These are phyloP conservation scores for Penicillium argentinense DNA, from an alignment of 495 filamentous ascomycete species.

Conservation along the genomic window DNA sequence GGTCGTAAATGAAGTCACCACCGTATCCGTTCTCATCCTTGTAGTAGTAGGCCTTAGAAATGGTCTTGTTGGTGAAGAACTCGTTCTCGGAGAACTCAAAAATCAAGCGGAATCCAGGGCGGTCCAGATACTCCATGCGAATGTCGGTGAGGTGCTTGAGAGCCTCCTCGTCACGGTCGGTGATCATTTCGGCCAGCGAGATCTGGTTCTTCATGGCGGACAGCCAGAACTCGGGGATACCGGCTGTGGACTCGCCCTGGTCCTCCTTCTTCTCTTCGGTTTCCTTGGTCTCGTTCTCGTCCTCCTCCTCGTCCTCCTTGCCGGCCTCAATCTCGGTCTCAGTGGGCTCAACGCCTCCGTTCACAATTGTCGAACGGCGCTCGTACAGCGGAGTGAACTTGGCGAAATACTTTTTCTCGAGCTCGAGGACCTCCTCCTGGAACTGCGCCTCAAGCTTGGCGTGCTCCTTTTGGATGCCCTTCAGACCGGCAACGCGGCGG, in stretches of 20 bases:
- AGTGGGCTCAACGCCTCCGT: constrained; percentile 82
- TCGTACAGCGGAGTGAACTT: constrained; percentile 98
- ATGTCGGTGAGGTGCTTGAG: constrained; percentile 91
- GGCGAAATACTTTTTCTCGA: constrained; percentile 99
- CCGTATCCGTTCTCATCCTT: constrained; percentile 98
- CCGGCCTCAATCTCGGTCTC: constrained; percentile 83
- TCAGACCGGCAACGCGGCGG: constrained; percentile 89
- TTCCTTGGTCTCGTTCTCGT: constrained; percentile 54
- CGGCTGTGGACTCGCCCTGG: constrained; percentile 53
- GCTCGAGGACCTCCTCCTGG: constrained; percentile 93
- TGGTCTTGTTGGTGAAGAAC: constrained; percentile 93
- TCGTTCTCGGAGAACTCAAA: constrained; percentile 96
- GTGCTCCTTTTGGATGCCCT: constrained; percentile 98
- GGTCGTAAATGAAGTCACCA: constrained; percentile 99
- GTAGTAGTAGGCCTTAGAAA: constrained; percentile 99
- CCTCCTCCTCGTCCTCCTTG: constrained; percentile 73
- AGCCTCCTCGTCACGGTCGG: constrained; percentile 90
- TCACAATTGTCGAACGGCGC: constrained; percentile 90
- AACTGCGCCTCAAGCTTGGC: constrained; percentile 96
- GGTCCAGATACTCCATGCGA: constrained; percentile 98
- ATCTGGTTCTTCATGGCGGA: constrained; percentile 99
- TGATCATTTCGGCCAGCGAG: constrained; percentile 96
- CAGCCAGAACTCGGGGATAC: constrained; percentile 99
- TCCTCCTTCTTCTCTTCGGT: constrained; percentile 47
- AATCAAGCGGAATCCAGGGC: constrained; percentile 95